Base-by-base conservation (phyloP, 1,284 basidiomycete species). In the Moesziomyces antarcticus region DNA sequence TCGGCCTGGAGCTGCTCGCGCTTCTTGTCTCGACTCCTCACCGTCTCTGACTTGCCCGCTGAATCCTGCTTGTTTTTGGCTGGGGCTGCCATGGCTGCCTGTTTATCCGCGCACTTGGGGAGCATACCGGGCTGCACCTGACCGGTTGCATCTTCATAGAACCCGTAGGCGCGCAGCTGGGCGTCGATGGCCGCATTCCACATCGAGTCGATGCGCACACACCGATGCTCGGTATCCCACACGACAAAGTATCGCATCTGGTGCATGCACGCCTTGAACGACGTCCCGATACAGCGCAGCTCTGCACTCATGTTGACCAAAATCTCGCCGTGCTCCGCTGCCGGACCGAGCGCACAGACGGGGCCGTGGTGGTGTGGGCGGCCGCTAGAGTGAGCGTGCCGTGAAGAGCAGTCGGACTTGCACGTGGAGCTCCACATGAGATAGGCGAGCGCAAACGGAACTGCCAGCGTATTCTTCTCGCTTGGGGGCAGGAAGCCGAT, bases 91-190 rank as follows among this genome's bases (percentile, higher is more conserved):
- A 47, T 43, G n/a, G 35, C 46, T 5, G 43, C 30, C 8, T 33
- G 10, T 33, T 33, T 33, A 4, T 33, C 14, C 21, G 47, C 35
- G 30, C 49, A 24, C 11, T 46, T 47, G 18, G 58, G 65, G 0
- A 43, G 35, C 5, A 33, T 14, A 2, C n/a, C 4, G 5, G 50
- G 47, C 11, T 58, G 43, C 21, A 43, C 22, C 11, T 16, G 25
- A 1, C 65, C 65, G 3, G 24, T 24, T 1, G 47, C 35, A 21
- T 68, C 65, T 30, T 53, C 50, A 27, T 47, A 55, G 25, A 22
- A 68, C 10, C 48, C 51, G 21, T 35, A 62, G 3, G 58, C 42
- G 27, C 35, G 27, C 8, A 65, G 56, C 20, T 50, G 45, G 4
- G 18, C n/a, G 20, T 61, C 51, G 27, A 65, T 37, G 30, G 33